Evolutionary conservation across 2,329 filamentous ascomycete genomes (phyloP), one percentile per base, ranked within the genome.

Genomic region (Ceratocystiopsis sp.): DNA sequence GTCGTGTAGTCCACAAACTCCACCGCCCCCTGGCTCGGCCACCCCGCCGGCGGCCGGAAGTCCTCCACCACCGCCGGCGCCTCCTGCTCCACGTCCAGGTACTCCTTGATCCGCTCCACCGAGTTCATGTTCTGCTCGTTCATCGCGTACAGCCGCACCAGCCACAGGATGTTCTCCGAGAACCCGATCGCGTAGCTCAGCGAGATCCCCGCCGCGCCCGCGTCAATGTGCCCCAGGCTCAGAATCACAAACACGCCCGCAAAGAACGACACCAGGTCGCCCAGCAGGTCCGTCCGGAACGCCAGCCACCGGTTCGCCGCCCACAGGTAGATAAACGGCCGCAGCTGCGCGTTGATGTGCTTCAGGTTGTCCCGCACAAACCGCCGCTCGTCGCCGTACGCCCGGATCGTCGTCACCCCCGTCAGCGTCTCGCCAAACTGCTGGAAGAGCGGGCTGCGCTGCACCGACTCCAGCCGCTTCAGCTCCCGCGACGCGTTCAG

Each of bases 91-190:
- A 98, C 83, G 38, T 96, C 85, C 34, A 96, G 73, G 56, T 96
- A 98, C 58, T 98, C 91, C 65, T 94, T 93, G 56, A 98, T 80
- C 55, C 91, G 84, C 63, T 98, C 91, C 40, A 96, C 87, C 3
- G 89, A 89, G 62, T 98, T 98, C 91, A 98, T 96, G 62, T 95
- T 96, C 61, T 98, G 91, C 63, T 98, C 91, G 55, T 96, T 95
- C 56, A 84, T 77, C 0, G 87, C 81, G 59, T 98, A 98, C 14
- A 95, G 70, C 39, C 91, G 80, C 29, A 98, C 87, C 44, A 96
- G 78, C 91, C 91, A 98, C 16, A 98, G 65, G 8, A 98, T 82
- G 51, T 94, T 96, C 59, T 98, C 91, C 0, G 87, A 93, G 55
- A 98, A 98, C 1, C 84, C 89, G 52, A 98, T 84, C 15, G 91